Evolutionary conservation across 257 asterid genomes (phyloP).

Genomic region (Solanum peruvianum): DNA sequence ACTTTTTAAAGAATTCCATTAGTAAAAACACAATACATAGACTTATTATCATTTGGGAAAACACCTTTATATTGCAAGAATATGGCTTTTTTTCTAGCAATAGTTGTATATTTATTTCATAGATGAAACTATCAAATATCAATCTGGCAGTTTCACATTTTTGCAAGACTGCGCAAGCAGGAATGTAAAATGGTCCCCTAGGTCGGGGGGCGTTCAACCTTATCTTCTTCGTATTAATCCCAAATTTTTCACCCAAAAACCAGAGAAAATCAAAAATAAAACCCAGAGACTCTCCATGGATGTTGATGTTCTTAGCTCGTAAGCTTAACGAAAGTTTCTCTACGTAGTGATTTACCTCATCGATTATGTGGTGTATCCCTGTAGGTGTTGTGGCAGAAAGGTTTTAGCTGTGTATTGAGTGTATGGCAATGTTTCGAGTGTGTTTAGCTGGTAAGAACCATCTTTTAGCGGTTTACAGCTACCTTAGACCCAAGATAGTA

Average conservation of each 20-base stretch:
- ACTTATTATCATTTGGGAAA: background rate
- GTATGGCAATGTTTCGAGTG: background rate
- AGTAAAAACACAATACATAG: background rate
- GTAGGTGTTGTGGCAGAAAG: background rate
- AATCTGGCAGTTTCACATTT: background rate
- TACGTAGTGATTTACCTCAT: background rate
- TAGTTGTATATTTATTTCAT: background rate
- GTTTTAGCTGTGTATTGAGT: background rate
- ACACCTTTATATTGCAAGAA: background rate
- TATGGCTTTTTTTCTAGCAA: background rate
- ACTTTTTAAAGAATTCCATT: background rate
- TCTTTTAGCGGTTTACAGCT: background rate
- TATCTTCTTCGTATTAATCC: background rate
- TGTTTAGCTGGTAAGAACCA: background rate
- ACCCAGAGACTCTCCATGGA: background rate
- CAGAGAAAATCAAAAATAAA: background rate
- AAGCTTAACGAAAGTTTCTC: background rate
- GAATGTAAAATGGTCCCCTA: background rate
- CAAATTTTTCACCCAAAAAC: background rate
- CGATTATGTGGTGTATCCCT: background rate
- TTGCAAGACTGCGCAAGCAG: background rate
- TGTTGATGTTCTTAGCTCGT: background rate
- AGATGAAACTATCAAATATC: background rate
- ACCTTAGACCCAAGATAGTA: background rate
- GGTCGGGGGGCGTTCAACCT: background rate